phyloP scores from a whole-genome alignment of 257 asterid genomes.

The Salvia miltiorrhiza region DNA sequence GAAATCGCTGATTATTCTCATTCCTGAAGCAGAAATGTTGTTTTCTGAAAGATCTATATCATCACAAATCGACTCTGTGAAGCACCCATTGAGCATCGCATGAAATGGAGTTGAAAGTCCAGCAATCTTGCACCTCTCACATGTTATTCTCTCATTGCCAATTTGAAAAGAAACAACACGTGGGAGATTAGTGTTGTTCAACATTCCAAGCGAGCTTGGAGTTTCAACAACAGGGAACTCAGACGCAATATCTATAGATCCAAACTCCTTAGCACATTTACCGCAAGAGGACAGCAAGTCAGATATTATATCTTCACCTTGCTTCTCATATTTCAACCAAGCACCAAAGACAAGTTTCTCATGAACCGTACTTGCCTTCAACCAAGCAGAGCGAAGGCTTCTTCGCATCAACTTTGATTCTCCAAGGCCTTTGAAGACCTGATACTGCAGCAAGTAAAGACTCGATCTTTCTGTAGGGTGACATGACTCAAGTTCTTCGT shows the following conservation, averaged over 20 bases:
- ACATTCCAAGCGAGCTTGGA: constrained; percentile 17
- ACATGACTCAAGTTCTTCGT: constrained; percentile 92
- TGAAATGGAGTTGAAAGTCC: constrained; percentile 80
- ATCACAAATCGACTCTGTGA: constrained; percentile 67
- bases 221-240: constrained; percentile 47
- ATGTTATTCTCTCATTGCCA: constrained; percentile 66
- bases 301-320: constrained; percentile 69
- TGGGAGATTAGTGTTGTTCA: constrained; percentile 20
- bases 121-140: constrained; percentile 76
- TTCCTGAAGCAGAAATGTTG: constrained; percentile 66
- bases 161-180: constrained; percentile 56
- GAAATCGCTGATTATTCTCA: constrained; percentile 60
- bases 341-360: constrained; percentile 89
- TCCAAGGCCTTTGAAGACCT: constrained; percentile 92
- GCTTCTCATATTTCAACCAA: constrained; percentile 93
- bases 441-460: constrained; percentile 82
- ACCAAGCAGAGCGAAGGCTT: constrained; percentile 87
- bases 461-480: constrained; percentile 58
- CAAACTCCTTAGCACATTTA: constrained; percentile 75
- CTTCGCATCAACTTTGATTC: constrained; percentile 87
- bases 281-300: constrained; percentile 82
- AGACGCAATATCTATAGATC: constrained; percentile 63
- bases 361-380: constrained; percentile 65
- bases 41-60: constrained; percentile 87
- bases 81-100: constrained; percentile 93